These are phyloP conservation scores for Phytophthora meadii DNA, from an alignment of 352 stramenopile genomes.

Conservation along the genomic window DNA sequence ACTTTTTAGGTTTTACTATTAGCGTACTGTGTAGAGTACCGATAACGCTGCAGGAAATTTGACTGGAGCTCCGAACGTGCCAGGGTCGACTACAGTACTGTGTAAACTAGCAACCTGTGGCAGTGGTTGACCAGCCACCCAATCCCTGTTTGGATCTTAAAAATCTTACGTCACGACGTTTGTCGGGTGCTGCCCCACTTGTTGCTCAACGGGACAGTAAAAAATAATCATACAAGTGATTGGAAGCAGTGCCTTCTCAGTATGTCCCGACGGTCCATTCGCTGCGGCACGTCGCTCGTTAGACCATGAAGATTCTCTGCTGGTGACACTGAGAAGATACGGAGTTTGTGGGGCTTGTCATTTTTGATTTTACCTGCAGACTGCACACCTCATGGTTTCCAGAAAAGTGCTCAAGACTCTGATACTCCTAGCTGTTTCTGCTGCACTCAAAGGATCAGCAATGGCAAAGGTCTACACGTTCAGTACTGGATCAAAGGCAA, in stretches of 20 bases:
- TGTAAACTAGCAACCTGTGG: no score
- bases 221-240: constrained; percentile 35
- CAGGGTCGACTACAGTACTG: no score
- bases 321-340: no score
- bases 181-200: neutral
- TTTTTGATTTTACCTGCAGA: constrained; percentile 8
- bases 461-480: constrained; percentile 8
- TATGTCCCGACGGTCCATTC: constrained; percentile 1
- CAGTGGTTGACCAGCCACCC: neutral
- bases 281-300: constrained; percentile 1
- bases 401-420: constrained; percentile 7
- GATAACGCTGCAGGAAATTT: no score
- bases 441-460: neutral
- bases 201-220: constrained; percentile 9
- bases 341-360: constrained; percentile 4
- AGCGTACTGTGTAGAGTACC: no score
- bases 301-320: neutral
- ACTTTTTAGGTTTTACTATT: no score
- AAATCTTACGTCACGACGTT: constrained; percentile 9
- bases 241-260: constrained; percentile 28
- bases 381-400: neutral
- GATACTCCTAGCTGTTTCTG: constrained; percentile 6
- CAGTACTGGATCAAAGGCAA: constrained; percentile 2
- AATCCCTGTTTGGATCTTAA: constrained; percentile 16
- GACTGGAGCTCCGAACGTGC: no score